Base-by-base conservation (phyloP, 1,139 yeast species). In the Arxiozyma bovina region DNA sequence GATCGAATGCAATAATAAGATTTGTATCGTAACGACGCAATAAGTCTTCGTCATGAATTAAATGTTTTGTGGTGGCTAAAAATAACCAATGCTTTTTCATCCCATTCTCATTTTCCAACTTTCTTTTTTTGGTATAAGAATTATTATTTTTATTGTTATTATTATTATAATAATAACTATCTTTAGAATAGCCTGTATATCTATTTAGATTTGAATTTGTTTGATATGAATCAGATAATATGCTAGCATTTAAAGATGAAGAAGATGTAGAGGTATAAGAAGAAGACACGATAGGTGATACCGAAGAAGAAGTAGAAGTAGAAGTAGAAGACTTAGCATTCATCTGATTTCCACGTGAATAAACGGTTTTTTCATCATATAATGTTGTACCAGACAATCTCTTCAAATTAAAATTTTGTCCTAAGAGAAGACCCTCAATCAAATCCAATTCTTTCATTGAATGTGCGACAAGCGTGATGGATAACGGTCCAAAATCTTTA, bases 401-500 rank as follows among this genome's bases (percentile, higher is more conserved):
- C 57, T 77, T 77, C 63, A 84, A 83, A 56, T 75, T 74, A 34
- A 82, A 67, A 44, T 73, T 68, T 62, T 85, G 81, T 0, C 93
- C 93, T 34, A 85, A 73, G 21, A 85, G 67, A 25, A 83, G 70
- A 0, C 88, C 85, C 64, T 86, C 94, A 4, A 86, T 74, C 47
- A 85, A 70, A 62, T 86, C 94, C 61, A 86, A 69, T 63, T 85
- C 93, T 61, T 84, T 82, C 42, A 83, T 76, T 60, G 76, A 79
- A 45, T 78, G 77, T 0, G 88, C 83, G 4, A 83, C 78, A n/a
- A 85, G 74, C 46, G 82, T 70, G 23, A 83, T 61, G 54, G 62
- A 60, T 43, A 64, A 50, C 12, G 60, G 53, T 2, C 55, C 55
- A 1, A 50, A 49, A 8, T 42, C 45, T 21, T 60, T 54, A 41